Evolutionary conservation across 345 rosid genomes (phyloP).

Genomic region (Diplotaxis tenuifolia): DNA sequence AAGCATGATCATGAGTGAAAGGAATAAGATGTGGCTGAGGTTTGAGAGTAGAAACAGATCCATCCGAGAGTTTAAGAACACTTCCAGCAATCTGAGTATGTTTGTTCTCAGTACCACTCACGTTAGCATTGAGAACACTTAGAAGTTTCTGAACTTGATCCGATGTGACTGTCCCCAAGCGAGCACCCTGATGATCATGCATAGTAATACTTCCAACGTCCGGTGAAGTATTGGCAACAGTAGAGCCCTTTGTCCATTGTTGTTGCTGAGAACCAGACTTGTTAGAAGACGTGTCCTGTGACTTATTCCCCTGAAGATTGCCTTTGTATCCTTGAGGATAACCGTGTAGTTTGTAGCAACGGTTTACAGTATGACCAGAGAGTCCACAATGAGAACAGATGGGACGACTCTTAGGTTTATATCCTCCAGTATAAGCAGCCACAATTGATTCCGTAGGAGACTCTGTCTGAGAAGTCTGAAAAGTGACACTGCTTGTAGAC

Average conservation of each 20-base stretch:
- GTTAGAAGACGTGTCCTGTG: background rate
- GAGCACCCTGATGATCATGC: background rate
- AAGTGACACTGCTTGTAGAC: too few species aligned
- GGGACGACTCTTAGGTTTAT: background rate
- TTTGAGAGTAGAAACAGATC: background rate
- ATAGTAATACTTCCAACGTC: background rate
- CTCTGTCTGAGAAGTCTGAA: background rate
- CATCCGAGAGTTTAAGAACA: background rate
- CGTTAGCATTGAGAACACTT: too few species aligned
- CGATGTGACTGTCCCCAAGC: background rate
- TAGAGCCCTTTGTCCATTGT: background rate
- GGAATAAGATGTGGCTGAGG: background rate
- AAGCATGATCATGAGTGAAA: too few species aligned
- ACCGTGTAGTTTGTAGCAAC: background rate
- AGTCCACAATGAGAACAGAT: background rate
- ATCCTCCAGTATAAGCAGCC: background rate
- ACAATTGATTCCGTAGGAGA: background rate
- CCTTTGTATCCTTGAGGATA: background rate
- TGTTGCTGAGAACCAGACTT: too few species aligned
- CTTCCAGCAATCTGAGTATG: too few species aligned
- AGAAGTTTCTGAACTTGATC: background rate
- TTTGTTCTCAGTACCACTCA: too few species aligned
- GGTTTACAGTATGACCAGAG: background rate
- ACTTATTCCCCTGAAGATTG: too few species aligned
- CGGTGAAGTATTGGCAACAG: background rate